These are phyloP conservation scores for Rhizophlyctis rosea DNA, from an alignment of 192 early-diverging fungal genomes.

Conservation along the genomic window DNA sequence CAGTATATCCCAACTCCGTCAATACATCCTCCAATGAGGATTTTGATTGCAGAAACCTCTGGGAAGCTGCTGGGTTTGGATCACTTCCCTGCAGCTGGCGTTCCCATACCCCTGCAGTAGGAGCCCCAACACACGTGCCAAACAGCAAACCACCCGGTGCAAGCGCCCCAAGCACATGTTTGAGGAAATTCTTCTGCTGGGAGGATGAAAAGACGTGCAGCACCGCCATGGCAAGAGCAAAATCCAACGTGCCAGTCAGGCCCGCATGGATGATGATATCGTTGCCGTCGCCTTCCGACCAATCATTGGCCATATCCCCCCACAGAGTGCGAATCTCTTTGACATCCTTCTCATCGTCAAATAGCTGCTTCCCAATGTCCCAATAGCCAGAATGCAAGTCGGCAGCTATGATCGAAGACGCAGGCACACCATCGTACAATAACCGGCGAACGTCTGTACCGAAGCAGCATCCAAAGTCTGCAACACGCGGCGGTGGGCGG, in stretches of 20 bases:
- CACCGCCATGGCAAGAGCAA: constrained; percentile 1
- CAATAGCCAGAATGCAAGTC: constrained; percentile 32
- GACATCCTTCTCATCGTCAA: constrained; percentile 12
- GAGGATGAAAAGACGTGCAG: constrained; percentile 13
- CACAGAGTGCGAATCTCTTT: constrained; percentile 4
- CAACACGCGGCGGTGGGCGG: not conserved
- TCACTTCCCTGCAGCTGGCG: no score
- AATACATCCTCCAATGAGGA: no score
- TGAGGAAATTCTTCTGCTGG: constrained; percentile 1
- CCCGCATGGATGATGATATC: no score
- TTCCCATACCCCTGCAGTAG: constrained; percentile 2
- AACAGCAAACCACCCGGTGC: not conserved
- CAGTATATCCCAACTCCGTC: no score
- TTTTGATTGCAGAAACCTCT: no score
- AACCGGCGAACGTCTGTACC: constrained; percentile 34
- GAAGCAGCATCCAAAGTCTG: constrained; percentile 36
- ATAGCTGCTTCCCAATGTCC: constrained; percentile 20
- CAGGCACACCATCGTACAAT: constrained; percentile 15
- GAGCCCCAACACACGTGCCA: constrained; percentile 4
- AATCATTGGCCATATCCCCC: constrained; percentile 14
- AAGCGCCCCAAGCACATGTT: not conserved
- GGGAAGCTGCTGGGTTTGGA: no score
- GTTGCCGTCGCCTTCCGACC: no score
- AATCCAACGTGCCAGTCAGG: not conserved
- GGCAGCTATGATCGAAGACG: constrained; percentile 10